Percentiles rank a stretch among this genome's conserved stretches.
Evolutionary conservation across 148 eudicot genomes (phyloP).

Genomic region (Vaccinium macrocarpon): DNA sequence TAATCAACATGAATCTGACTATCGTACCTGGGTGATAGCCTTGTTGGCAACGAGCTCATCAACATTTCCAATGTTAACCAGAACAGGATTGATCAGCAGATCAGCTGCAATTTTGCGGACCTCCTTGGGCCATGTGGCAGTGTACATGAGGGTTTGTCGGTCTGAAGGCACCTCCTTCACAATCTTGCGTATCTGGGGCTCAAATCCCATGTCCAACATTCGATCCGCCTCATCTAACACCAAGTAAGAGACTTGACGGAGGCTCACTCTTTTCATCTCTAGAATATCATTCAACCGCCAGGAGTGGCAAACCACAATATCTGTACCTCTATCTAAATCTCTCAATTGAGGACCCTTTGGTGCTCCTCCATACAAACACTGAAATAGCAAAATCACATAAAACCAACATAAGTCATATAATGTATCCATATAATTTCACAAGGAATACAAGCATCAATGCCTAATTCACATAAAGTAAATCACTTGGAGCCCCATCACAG

Average conservation of each 20-base stretch:
- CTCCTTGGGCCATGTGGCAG: constrained; percentile 99
- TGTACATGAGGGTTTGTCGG: constrained; percentile 93
- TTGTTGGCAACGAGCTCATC: constrained; percentile 95
- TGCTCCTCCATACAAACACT: constrained; percentile 99
- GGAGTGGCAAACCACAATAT: constrained; percentile 96
- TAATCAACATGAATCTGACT: background rate
- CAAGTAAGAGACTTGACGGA: constrained; percentile 81
- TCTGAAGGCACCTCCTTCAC: constrained; percentile 78
- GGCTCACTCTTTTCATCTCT: constrained; percentile 73
- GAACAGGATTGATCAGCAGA: constrained; percentile 73
- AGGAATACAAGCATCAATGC: background rate
- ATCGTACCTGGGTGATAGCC: constrained; percentile 79
- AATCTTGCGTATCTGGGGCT: constrained; percentile 93
- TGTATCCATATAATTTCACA: constrained; percentile 13
- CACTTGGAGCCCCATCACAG: background rate
- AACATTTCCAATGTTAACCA: constrained; percentile 90
- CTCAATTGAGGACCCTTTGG: constrained; percentile 90
- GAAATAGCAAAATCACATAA: constrained; percentile 12
- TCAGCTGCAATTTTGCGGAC: constrained; percentile 94
- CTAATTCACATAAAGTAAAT: background rate
- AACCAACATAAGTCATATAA: constrained; percentile 9
- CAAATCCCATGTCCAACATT: constrained; percentile 99
- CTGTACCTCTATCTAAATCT: constrained; percentile 73
- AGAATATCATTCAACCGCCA: constrained; percentile 94
- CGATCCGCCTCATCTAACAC: constrained; percentile 98